A percentile compares a stretch with the other conserved stretches of the same genome.
Evolutionary conservation across 2,329 filamentous ascomycete species (phyloP).

Genomic region (Microthyrium microscopicum): DNA sequence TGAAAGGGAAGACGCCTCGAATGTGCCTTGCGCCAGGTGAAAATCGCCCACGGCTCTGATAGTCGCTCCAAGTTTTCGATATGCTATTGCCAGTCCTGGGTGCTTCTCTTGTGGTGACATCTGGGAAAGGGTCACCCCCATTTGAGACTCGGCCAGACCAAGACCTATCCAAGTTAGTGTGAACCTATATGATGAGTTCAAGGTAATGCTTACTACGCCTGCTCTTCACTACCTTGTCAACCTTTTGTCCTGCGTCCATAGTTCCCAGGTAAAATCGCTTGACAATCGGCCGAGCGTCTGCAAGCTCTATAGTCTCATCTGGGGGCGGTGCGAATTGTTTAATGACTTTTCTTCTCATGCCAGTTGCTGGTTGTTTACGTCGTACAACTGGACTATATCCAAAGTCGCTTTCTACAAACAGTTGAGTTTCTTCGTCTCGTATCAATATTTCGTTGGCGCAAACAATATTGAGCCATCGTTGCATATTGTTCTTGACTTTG

Average conservation of each 20-base stretch:
- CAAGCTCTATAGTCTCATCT: constrained; percentile 89
- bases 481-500: constrained; percentile 74
- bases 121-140: constrained; percentile 73
- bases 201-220: constrained; percentile 51
- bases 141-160: constrained; percentile 80
- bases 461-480: constrained; percentile 89
- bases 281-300: constrained; percentile 74
- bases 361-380: constrained; percentile 92
- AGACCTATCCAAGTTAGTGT: constrained; percentile 41
- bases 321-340: constrained; percentile 97
- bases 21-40: constrained; percentile 90
- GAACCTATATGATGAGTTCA: constrained; percentile 15
- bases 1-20: constrained; percentile 84
- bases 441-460: constrained; percentile 86
- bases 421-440: constrained; percentile 88
- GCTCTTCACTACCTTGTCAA: constrained; percentile 84
- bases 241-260: constrained; percentile 95
- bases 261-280: constrained; percentile 91
- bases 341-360: constrained; percentile 82
- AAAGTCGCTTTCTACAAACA: constrained; percentile 98
- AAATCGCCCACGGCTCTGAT: constrained; percentile 89
- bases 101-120: constrained; percentile 88
- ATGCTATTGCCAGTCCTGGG: constrained; percentile 71
- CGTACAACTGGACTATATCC: constrained; percentile 92
- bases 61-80: constrained; percentile 85